Conservation (phyloP, 1,139 yeast genomes). For the Saccharomyces hybrid region DNA sequence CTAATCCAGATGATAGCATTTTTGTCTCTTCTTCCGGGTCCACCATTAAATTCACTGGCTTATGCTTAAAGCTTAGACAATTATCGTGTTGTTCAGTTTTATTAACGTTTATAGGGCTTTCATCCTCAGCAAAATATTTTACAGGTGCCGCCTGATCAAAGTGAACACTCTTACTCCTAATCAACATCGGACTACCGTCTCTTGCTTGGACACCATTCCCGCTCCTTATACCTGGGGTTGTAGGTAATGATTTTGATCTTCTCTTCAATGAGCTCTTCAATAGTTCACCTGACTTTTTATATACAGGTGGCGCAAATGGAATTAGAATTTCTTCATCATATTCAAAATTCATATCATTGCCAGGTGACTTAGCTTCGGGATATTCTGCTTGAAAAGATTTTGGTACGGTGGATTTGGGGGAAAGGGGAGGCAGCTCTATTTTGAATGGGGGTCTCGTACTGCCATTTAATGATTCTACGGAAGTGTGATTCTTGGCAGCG, state of each 20-base stretch:
- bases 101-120: conserved; percentile 27
- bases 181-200: conserved; percentile 6
- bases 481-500: not conserved
- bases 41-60: conserved; percentile 11
- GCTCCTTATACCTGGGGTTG: conserved; percentile 17
- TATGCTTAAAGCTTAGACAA: conserved; percentile 14
- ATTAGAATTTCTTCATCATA: conserved; percentile 10
- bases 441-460: not conserved
- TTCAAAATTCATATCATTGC: not conserved
- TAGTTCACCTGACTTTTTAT: conserved; percentile 28
- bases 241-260: conserved; percentile 29
- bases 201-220: conserved; percentile 2
- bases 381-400: not conserved
- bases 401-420: not conserved
- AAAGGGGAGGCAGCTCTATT: not conserved
- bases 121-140: conserved; percentile 27
- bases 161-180: conserved; percentile 29
- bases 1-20: conserved; percentile 7
- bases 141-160: conserved; percentile 28
- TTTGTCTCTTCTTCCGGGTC: conserved; percentile 10
- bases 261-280: conserved; percentile 23
- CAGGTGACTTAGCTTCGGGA: not conserved
- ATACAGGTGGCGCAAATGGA: conserved; percentile 20
- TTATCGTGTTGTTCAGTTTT: conserved; percentile 15
- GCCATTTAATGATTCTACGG: conserved; percentile 25